Evolutionary conservation across 2,329 filamentous ascomycete species (phyloP).

Genomic region (Trichoderma sp.): DNA sequence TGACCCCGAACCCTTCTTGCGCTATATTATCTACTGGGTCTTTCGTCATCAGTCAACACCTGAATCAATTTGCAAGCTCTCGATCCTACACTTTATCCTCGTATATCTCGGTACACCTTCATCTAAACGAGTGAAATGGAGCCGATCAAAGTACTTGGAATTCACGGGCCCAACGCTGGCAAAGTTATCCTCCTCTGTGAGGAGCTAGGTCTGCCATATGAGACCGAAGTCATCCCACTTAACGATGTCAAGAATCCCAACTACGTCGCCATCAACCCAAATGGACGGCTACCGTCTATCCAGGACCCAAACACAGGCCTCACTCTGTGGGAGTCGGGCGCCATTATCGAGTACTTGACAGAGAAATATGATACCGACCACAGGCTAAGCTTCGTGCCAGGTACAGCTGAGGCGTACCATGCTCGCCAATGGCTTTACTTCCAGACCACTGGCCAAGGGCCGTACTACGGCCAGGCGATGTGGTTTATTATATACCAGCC

Average conservation of each 20-base stretch:
- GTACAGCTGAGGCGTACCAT: slow-evolving; percentile 29
- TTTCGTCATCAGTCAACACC: neutral
- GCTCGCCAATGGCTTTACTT: slow-evolving; percentile 38
- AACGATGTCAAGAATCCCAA: slow-evolving; percentile 28
- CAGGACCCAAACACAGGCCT: slow-evolving; percentile 35
- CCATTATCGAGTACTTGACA: slow-evolving; percentile 33
- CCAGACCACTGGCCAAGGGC: slow-evolving; percentile 40
- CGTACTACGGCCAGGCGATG: slow-evolving; percentile 36
- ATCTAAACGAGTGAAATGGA: neutral
- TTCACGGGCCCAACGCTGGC: slow-evolving; percentile 30
- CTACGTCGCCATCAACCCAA: slow-evolving; percentile 34
- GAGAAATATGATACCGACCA: slow-evolving; percentile 30
- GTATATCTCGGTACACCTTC: neutral
- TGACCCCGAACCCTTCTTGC: neutral
- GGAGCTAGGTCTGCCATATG: slow-evolving; percentile 38
- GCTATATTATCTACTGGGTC: neutral
- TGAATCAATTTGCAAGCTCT: neutral
- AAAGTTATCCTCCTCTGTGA: slow-evolving; percentile 37
- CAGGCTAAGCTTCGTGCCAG: slow-evolving; percentile 28
- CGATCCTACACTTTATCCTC: neutral
- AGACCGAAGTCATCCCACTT: slow-evolving; percentile 26
- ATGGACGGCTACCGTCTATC: slow-evolving; percentile 35
- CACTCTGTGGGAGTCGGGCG: slow-evolving; percentile 29
- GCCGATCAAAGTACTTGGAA: neutral
- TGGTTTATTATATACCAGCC: slow-evolving; percentile 29